Conservation (phyloP, 805 yeast genomes). For the Cyberlindnera nakhonratchasimensis region DNA sequence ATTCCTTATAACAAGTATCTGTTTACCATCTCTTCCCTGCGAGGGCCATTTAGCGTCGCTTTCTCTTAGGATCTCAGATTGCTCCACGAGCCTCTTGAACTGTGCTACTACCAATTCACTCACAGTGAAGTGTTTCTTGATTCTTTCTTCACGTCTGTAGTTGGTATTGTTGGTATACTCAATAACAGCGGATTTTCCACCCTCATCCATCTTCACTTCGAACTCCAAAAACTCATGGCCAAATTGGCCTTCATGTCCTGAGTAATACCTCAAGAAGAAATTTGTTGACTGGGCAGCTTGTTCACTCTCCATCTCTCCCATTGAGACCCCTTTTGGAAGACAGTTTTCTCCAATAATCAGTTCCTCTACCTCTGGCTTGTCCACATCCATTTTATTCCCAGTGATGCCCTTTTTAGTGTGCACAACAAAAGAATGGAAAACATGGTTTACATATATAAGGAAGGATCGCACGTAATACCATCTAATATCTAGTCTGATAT, state of each 20-base stretch:
- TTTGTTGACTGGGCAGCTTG: neutral
- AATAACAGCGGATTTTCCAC: slow-evolving; percentile 31
- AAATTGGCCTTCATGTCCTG: slow-evolving; percentile 41
- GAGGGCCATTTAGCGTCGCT: slow-evolving; percentile 40
- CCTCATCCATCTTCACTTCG: slow-evolving; percentile 29
- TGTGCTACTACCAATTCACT: slow-evolving; percentile 35
- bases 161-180: slow-evolving; percentile 46
- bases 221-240: slow-evolving; percentile 46
- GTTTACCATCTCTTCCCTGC: slow-evolving; percentile 38
- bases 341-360: neutral
- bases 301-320: neutral
- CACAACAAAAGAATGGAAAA: too few species aligned
- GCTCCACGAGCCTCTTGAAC: slow-evolving; percentile 33
- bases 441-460: too few species aligned
- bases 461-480: too few species aligned
- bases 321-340: neutral
- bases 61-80: slow-evolving; percentile 39
- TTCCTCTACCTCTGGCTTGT: slow-evolving; percentile 7
- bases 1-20: slow-evolving; percentile 37
- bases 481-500: too few species aligned
- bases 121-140: slow-evolving; percentile 35
- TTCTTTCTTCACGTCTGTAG: slow-evolving; percentile 40
- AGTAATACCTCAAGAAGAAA: slow-evolving; percentile 40
- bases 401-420: too few species aligned
- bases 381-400: slow-evolving; percentile 6